Base-by-base conservation (phyloP, 129 eudicot genomes). In the sunflower (Helianthus annuus) region DNA sequence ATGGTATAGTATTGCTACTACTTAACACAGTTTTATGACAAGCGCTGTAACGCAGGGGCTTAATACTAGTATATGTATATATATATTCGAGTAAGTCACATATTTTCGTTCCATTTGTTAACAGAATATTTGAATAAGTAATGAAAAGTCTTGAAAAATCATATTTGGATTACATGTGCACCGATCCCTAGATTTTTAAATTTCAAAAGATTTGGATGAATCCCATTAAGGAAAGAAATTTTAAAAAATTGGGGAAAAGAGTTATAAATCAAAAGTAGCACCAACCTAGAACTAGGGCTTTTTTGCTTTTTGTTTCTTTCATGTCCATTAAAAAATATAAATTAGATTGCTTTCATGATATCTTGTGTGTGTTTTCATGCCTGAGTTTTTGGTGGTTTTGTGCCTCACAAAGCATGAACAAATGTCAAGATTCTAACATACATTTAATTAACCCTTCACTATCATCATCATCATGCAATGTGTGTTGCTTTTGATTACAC, bases 321-420 rank as follows among this genome's bases (percentile, higher is more conserved):
- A 34, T 76, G 80, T 54, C 73, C 56, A 27, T 59, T 76, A 51
- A n/a, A 44, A 67, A 32, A 76, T 4, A 68, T 69, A 10, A n/a
- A 70, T 76, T 58, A 68, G 56, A 76, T 69, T 68, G 69, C 69
- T 68, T 76, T 76, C 80, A 48, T 68, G 17, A 48, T 68, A 39
- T 68, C 32, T 68, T 76, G 56, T 55, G 67, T 29, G 68, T 62
- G 58, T 75, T 65, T 54, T 40, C 66, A 75, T 40, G 56, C 71
- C 52, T 60, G 81, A 77, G 81, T 62, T 69, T 69, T 59, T 61
- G 57, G 64, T 61, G 54, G 56, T 70, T 69, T 77, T 77, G 55
- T 77, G 81, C 76, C 64, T 69, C 81, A 69, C 63, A 77, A 77
- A 77, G 76, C 76, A 61, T 69, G 58, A 75, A 77, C 81, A 77